These are phyloP conservation scores for Aspergillus sp. DNA, from an alignment of 2,329 filamentous ascomycete genomes.

Conservation along the genomic window DNA sequence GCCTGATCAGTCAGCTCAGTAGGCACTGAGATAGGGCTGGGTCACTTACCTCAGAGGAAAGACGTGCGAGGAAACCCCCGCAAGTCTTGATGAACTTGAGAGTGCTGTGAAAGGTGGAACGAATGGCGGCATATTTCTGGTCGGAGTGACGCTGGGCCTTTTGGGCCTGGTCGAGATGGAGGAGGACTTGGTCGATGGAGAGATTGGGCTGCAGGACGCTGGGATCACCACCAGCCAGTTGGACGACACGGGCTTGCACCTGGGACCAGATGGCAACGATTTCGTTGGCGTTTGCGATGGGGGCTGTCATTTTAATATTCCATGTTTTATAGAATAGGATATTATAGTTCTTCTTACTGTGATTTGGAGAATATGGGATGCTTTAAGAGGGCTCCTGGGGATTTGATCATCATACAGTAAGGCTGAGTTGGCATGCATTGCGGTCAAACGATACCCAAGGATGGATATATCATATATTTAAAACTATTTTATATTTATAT, in stretches of 20 bases:
- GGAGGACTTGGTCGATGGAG: slow-evolving; percentile 7
- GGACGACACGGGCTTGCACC: slow-evolving; percentile 11
- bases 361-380: no score
- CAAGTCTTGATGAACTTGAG: slow-evolving; percentile 12
- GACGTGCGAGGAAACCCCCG: slow-evolving; percentile 8
- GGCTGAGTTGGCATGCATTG: no score
- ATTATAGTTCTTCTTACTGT: no score
- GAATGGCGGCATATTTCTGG: slow-evolving; percentile 3
- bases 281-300: slow-evolving; percentile 3
- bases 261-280: slow-evolving; percentile 11
- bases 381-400: no score
- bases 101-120: slow-evolving; percentile 8
- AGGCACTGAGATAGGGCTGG: not conserved
- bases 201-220: slow-evolving; percentile 5
- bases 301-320: no score
- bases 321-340: no score
- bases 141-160: not conserved
- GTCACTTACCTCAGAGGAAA: slow-evolving; percentile 6
- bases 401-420: no score
- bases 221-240: slow-evolving; percentile 9
- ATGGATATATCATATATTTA: no score
- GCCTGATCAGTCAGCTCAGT: slow-evolving; percentile 5
- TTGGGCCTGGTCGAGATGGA: slow-evolving; percentile 7
- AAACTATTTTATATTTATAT: no score
- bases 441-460: no score